Conservation (phyloP, 106 monocot genomes). For the Dendrobium catenatum region DNA sequence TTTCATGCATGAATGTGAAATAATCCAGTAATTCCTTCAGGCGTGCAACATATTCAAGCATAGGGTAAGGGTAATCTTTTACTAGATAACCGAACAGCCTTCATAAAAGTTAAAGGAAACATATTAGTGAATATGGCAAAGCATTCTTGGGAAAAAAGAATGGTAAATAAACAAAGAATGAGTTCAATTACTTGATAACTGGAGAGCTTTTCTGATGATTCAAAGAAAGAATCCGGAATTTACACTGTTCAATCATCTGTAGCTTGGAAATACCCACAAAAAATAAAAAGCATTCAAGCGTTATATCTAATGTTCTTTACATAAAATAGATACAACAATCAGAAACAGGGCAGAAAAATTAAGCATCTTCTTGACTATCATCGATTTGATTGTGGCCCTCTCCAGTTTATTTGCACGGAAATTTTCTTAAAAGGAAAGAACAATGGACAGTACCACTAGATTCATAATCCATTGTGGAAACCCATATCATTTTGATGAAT, state of each 20-base stretch:
- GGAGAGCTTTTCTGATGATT: constrained; percentile 57
- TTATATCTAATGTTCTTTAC: neutral
- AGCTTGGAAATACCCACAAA: neutral
- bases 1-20: constrained; percentile 76
- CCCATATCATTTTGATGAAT: neutral
- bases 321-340: constrained; percentile 2
- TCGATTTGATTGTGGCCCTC: neutral
- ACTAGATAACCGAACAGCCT: constrained; percentile 72
- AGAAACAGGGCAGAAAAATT: neutral
- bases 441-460: neutral
- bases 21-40: constrained; percentile 95
- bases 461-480: neutral
- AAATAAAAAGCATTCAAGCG: neutral
- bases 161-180: neutral
- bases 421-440: neutral
- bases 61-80: constrained; percentile 52
- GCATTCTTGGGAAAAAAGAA: neutral
- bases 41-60: constrained; percentile 58
- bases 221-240: constrained; percentile 67
- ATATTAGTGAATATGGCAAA: constrained; percentile 6
- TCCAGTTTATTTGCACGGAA: neutral
- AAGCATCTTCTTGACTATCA: neutral
- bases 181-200: constrained; percentile 53
- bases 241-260: constrained; percentile 88
- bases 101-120: neutral